Evolutionary conservation across 805 yeast species (phyloP).

Genomic region (Ogataea pilisensis): DNA sequence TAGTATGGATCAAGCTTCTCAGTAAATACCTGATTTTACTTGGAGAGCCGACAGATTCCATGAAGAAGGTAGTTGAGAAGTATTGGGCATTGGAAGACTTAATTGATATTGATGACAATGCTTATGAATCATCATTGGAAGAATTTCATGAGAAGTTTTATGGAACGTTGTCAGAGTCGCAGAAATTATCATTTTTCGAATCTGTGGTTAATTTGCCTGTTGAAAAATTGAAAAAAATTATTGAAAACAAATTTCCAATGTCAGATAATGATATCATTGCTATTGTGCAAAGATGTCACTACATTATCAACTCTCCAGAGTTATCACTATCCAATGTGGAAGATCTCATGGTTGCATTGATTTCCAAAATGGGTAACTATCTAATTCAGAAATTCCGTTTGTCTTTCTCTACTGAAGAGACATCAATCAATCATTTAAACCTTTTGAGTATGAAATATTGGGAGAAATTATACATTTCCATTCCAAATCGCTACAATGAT

Average conservation of each 20-base stretch:
- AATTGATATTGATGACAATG: slow-evolving; percentile 3
- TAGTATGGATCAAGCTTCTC: slow-evolving; percentile 49
- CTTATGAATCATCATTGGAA: slow-evolving; percentile 11
- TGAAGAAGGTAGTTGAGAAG: slow-evolving; percentile 14
- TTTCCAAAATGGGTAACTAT: slow-evolving; percentile 46
- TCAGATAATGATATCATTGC: slow-evolving; percentile 47
- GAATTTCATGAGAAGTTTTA: slow-evolving; percentile 4
- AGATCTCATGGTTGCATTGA: slow-evolving; percentile 31
- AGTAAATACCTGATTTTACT: slow-evolving; percentile 43
- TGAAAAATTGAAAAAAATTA: slow-evolving; percentile 18
- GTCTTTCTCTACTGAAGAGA: neutral
- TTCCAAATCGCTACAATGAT: neutral
- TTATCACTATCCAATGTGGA: slow-evolving; percentile 22
- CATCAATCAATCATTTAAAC: slow-evolving; percentile 6
- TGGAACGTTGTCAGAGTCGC: neutral
- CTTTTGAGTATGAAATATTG: slow-evolving; percentile 25
- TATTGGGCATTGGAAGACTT: slow-evolving; percentile 12
- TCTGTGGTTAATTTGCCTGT: slow-evolving; percentile 31
- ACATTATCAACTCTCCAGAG: slow-evolving; percentile 26
- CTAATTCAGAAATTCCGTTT: slow-evolving; percentile 17
- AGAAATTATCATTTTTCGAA: slow-evolving; percentile 31
- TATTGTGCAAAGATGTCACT: slow-evolving; percentile 36
- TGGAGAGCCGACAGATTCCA: slow-evolving; percentile 51
- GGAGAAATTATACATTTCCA: slow-evolving; percentile 15
- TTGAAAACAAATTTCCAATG: slow-evolving; percentile 36